Conservation (phyloP, 23 red algal genomes). For the Gracilaria domingensis region DNA sequence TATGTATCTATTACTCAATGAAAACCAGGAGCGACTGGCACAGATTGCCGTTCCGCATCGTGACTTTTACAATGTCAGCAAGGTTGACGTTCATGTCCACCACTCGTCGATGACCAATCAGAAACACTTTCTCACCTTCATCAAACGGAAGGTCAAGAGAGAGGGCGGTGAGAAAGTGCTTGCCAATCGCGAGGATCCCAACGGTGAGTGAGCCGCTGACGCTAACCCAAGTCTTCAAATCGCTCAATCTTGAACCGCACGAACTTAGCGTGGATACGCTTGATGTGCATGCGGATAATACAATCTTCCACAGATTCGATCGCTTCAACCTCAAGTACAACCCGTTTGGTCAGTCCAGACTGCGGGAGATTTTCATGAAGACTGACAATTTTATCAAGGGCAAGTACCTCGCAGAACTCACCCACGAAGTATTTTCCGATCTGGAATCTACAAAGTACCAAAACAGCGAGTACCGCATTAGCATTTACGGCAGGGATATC, state of each 20-base stretch:
- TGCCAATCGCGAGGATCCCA: slow-evolving; percentile 60
- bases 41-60: slow-evolving; percentile 94
- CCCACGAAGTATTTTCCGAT: slow-evolving; percentile 83
- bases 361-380: slow-evolving; percentile 98
- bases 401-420: slow-evolving; percentile 94
- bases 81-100: slow-evolving; percentile 95
- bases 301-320: slow-evolving; percentile 93
- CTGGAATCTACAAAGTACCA: slow-evolving; percentile 88
- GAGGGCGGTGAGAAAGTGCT: slow-evolving; percentile 77
- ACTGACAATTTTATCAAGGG: slow-evolving; percentile 93
- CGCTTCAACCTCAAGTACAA: slow-evolving; percentile 96
- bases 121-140: slow-evolving; percentile 96
- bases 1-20: slow-evolving; percentile 75
- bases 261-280: slow-evolving; percentile 96
- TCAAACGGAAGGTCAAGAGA: slow-evolving; percentile 93
- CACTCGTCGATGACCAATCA: slow-evolving; percentile 92
- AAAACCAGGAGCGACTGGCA: slow-evolving; percentile 57
- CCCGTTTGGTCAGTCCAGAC: slow-evolving; percentile 82
- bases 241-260: slow-evolving; percentile 80
- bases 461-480: slow-evolving; percentile 91
- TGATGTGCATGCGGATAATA: slow-evolving; percentile 93
- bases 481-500: slow-evolving; percentile 85
- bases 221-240: slow-evolving; percentile 86
- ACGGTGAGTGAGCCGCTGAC: slow-evolving; percentile 60
- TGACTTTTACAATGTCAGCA: slow-evolving; percentile 96